Conservation (phyloP, 2,329 filamentous ascomycete genomes). For the Orbilia ellipsospora region DNA sequence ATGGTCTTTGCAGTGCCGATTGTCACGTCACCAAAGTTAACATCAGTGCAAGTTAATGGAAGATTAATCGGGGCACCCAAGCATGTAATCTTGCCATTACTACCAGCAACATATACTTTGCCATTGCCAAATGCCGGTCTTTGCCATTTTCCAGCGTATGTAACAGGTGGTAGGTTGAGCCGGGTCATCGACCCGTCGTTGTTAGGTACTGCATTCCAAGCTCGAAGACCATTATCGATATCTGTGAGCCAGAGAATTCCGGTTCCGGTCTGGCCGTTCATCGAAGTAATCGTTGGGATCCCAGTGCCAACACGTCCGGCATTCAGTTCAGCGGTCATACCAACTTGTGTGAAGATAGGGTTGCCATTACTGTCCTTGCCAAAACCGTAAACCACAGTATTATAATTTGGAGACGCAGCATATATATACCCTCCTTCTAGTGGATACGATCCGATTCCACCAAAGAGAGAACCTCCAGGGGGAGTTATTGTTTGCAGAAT, state of each 20-base stretch:
- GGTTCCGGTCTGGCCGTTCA: constrained; percentile 62
- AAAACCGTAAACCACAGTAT: constrained; percentile 60
- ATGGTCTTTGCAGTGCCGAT: constrained; percentile 61
- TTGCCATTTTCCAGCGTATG: constrained; percentile 63
- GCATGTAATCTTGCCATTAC: constrained; percentile 48
- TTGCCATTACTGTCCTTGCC: constrained; percentile 50
- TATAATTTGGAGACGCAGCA: constrained; percentile 59
- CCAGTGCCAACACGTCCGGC: constrained; percentile 60
- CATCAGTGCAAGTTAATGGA: constrained; percentile 63
- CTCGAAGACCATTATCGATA: constrained; percentile 62
- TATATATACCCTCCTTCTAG: constrained; percentile 65
- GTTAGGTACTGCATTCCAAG: constrained; percentile 63
- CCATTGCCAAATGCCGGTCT: constrained; percentile 64
- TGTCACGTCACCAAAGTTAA: constrained; percentile 63
- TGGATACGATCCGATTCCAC: constrained; percentile 62
- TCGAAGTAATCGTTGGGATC: constrained; percentile 62
- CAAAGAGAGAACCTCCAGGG: constrained; percentile 59
- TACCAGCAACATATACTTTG: constrained; percentile 62
- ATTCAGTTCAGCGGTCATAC: constrained; percentile 58
- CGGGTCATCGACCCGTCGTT: constrained; percentile 51
- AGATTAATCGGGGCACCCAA: constrained; percentile 63
- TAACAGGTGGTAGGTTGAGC: constrained; percentile 62
- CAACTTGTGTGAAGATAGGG: constrained; percentile 60
- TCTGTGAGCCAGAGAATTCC: constrained; percentile 64
- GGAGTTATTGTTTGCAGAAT: constrained; percentile 61